Percentiles rank a stretch among this genome's conserved stretches.
These are phyloP conservation scores for Calocybe indica DNA, from an alignment of 768 basidiomycete genomes.

Conservation along the genomic window DNA sequence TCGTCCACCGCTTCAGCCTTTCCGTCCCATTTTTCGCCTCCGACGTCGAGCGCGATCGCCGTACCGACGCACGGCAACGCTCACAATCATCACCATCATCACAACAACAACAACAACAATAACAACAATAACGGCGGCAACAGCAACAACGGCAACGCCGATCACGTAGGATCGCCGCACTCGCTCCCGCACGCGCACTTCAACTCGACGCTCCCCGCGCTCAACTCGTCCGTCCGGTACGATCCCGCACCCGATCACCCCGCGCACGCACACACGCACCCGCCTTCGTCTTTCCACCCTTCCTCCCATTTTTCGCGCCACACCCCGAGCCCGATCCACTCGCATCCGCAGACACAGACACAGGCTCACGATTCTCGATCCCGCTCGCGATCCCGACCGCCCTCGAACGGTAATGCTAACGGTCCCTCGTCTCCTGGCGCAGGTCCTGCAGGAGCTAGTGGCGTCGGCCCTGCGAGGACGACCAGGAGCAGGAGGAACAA, in stretches of 20 bases:
- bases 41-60: slow-evolving; percentile 6
- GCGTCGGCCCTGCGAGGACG: slow-evolving; percentile 49
- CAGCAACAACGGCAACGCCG: no score
- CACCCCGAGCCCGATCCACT: slow-evolving; percentile 23
- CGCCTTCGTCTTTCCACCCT: slow-evolving; percentile 25
- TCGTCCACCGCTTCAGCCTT: slow-evolving; percentile 18
- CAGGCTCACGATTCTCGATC: slow-evolving; percentile 34
- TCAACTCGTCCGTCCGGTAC: slow-evolving; percentile 47
- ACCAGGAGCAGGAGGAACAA: slow-evolving; percentile 53
- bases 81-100: no score
- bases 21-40: no score
- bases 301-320: slow-evolving; percentile 19
- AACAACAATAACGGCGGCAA: slow-evolving; percentile 10
- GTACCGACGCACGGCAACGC: slow-evolving; percentile 10
- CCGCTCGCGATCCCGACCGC: slow-evolving; percentile 35
- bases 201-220: slow-evolving; percentile 44
- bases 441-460: slow-evolving; percentile 10
- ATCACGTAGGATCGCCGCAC: no score
- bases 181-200: slow-evolving; percentile 25
- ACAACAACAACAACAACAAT: background rate
- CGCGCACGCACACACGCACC: slow-evolving; percentile 12
- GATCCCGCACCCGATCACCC: slow-evolving; percentile 26
- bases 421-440: slow-evolving; percentile 1
- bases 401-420: slow-evolving; percentile 10
- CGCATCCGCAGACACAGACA: slow-evolving; percentile 10